These are phyloP conservation scores for Teratosphaeria epicoccoides DNA, from an alignment of 2,329 filamentous ascomycete species.

Conservation along the genomic window DNA sequence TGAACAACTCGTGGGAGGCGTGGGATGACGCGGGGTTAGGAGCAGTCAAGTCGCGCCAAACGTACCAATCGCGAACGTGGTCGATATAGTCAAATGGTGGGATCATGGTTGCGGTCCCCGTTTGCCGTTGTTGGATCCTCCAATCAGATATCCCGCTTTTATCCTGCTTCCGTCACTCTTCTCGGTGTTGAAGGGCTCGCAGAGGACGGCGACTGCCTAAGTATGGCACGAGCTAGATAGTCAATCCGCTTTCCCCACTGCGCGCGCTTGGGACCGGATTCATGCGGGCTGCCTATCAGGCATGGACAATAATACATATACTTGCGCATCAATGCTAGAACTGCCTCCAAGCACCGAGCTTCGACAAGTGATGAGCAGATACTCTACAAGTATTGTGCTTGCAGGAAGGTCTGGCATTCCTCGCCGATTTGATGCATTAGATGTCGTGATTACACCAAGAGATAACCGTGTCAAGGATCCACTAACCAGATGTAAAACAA, in stretches of 20 bases:
- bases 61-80: constrained; percentile 61
- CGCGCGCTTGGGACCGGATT: background rate
- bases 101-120: constrained; percentile 13
- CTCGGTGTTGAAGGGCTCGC: background rate
- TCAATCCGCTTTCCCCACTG: background rate
- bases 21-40: constrained; percentile 4
- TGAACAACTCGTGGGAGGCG: background rate
- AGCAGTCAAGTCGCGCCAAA: constrained; percentile 1
- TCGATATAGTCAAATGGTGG: constrained; percentile 55
- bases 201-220: background rate
- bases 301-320: no score
- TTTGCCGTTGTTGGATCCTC: background rate
- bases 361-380: background rate
- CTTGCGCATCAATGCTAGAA: background rate
- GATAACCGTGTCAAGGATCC: no score
- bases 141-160: background rate
- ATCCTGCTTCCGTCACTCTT: background rate
- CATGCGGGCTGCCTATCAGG: background rate
- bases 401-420: background rate
- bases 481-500: no score
- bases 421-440: background rate
- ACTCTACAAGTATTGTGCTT: background rate
- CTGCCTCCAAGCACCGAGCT: background rate
- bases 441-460: background rate
- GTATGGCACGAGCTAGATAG: background rate